These are phyloP conservation scores for Blumeria hordei DNA, from an alignment of 2,329 filamentous ascomycete species.

Conservation along the genomic window DNA sequence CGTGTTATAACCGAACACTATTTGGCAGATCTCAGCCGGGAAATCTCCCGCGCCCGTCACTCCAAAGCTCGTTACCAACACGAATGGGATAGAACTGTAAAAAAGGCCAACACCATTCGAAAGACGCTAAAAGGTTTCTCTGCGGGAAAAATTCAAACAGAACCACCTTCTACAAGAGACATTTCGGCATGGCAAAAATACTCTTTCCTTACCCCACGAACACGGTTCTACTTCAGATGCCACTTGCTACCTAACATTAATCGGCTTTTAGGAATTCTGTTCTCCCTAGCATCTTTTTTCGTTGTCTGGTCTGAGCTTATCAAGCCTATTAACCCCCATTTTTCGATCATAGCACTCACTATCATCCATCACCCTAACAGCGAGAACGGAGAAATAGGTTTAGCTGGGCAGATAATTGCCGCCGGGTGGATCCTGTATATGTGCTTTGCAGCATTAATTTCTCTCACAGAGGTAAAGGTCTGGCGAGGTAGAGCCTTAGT, in stretches of 20 bases:
- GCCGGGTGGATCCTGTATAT: constrained; percentile 88
- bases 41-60: constrained; percentile 60
- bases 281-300: constrained; percentile 52
- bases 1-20: constrained; percentile 82
- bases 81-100: constrained; percentile 64
- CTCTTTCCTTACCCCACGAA: constrained; percentile 51
- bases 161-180: constrained; percentile 25
- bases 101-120: constrained; percentile 51
- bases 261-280: constrained; percentile 37
- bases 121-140: constrained; percentile 61
- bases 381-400: constrained; percentile 51
- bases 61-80: constrained; percentile 59
- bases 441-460: constrained; percentile 69
- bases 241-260: constrained; percentile 46
- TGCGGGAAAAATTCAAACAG: constrained; percentile 61
- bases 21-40: constrained; percentile 67
- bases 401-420: constrained; percentile 65
- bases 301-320: constrained; percentile 89
- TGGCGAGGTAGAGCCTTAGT: constrained; percentile 90
- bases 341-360: constrained; percentile 44
- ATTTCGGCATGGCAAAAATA: constrained; percentile 28
- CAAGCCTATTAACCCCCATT: constrained; percentile 51
- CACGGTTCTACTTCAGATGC: constrained; percentile 55
- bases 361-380: constrained; percentile 35
- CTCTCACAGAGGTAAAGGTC: constrained; percentile 83